A percentile compares a stretch with the other conserved stretches of the same genome.
Conservation (phyloP, 2,329 filamentous ascomycete species). For the Knoxdaviesia proteae region DNA sequence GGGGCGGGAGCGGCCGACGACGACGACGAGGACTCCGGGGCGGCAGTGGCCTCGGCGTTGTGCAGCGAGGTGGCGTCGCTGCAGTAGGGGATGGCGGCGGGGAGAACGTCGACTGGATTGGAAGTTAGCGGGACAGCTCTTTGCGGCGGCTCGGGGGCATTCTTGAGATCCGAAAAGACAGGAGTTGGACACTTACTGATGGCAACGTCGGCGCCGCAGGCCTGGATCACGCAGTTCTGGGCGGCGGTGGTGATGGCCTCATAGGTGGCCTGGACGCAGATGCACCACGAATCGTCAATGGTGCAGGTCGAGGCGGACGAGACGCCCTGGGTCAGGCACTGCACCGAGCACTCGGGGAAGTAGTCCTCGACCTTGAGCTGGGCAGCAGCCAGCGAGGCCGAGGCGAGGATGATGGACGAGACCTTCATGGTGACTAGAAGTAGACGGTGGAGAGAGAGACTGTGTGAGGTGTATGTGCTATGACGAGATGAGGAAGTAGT, state of each 20-base stretch:
- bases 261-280: conserved; percentile 16
- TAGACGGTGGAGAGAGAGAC: too few species aligned
- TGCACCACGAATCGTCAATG: conserved; percentile 11
- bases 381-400: conserved; percentile 15
- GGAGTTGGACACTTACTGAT: conserved; percentile 13
- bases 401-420: conserved; percentile 12
- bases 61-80: conserved; percentile 3
- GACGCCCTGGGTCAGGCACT: conserved; percentile 15
- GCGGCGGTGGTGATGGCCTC: conserved; percentile 11
- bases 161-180: neutral
- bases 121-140: conserved; percentile 5
- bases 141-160: neutral
- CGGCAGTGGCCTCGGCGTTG: conserved; percentile 1
- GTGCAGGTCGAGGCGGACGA: conserved; percentile 12
- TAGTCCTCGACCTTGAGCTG: conserved; percentile 10
- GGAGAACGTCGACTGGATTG: conserved; percentile 16
- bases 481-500: too few species aligned
- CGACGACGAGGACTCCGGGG: conserved; percentile 2
- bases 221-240: conserved; percentile 14
- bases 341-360: conserved; percentile 17
- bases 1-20: conserved; percentile 4
- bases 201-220: conserved; percentile 16
- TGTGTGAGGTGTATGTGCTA: too few species aligned
- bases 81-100: conserved; percentile 10
- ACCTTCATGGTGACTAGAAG: conserved; percentile 16